Conservation (phyloP, 2,329 filamentous ascomycete genomes). For the Neofusicoccum sp. region DNA sequence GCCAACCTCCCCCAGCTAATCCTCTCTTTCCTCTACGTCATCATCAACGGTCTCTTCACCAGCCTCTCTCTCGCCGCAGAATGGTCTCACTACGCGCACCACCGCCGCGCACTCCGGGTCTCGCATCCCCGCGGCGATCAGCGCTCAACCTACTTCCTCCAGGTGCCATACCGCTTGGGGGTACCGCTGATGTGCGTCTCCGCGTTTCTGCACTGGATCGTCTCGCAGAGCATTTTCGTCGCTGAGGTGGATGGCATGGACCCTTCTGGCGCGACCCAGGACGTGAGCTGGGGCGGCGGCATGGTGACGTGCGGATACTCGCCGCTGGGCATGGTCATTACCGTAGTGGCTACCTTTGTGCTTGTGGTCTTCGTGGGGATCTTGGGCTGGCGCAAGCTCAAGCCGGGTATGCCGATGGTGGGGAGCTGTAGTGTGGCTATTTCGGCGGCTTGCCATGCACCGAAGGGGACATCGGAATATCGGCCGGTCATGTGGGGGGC, state of each 20-base stretch:
- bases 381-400: constrained; percentile 21
- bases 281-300: too few relatives aligned
- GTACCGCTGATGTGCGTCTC: constrained; percentile 39
- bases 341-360: not conserved
- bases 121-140: constrained; percentile 39
- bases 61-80: constrained; percentile 51
- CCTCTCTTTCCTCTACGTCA: constrained; percentile 49
- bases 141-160: constrained; percentile 45
- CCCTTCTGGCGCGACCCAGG: not conserved
- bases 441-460: constrained; percentile 26
- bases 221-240: constrained; percentile 49
- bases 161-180: constrained; percentile 42
- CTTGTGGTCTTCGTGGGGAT: not conserved
- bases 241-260: constrained; percentile 30
- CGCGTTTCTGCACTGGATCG: constrained; percentile 45
- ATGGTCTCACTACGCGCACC: constrained; percentile 31
- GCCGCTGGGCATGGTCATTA: not conserved
- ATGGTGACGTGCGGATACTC: not conserved
- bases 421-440: constrained; percentile 26
- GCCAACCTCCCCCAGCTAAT: constrained; percentile 53
- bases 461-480: not conserved
- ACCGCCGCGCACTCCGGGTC: constrained; percentile 41
- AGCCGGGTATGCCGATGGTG: constrained; percentile 25
- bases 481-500: not conserved
- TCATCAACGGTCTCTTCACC: constrained; percentile 51